phyloP scores from a whole-genome alignment of 129 eudicot species.

The Oenanthe sinensis region DNA sequence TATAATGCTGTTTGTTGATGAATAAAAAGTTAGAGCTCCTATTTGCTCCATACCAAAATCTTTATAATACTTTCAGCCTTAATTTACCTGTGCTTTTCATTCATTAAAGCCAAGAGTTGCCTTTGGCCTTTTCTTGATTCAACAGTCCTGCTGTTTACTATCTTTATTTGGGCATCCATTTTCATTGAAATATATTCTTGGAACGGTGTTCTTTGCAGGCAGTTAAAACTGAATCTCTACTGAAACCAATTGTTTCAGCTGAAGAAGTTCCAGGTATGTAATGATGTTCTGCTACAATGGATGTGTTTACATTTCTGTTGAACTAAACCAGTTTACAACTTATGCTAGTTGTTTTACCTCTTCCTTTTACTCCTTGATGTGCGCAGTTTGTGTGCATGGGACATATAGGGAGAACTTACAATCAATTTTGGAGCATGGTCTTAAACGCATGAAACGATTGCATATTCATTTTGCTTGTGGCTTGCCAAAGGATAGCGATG shows the following conservation, averaged over 20 bases:
- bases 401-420: constrained; percentile 70
- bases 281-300: background rate
- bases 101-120: no score
- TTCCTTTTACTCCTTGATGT: background rate
- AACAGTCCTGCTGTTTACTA: background rate
- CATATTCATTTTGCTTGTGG: constrained; percentile 89
- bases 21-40: no score
- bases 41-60: no score
- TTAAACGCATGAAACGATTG: constrained; percentile 83
- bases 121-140: background rate
- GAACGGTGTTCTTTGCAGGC: constrained; percentile 37
- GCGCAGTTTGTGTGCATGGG: constrained; percentile 86
- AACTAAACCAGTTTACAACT: background rate
- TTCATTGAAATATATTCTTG: background rate
- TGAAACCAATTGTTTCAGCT: constrained; percentile 79
- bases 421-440: constrained; percentile 66
- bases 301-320: background rate
- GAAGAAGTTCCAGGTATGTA: constrained; percentile 66
- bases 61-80: no score
- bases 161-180: background rate
- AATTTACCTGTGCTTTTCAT: no score
- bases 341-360: background rate
- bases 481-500: constrained; percentile 77
- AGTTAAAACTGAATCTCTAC: constrained; percentile 74
- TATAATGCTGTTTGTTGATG: no score